phyloP scores from a whole-genome alignment of 306 rosid genomes.

The Prunus mira region DNA sequence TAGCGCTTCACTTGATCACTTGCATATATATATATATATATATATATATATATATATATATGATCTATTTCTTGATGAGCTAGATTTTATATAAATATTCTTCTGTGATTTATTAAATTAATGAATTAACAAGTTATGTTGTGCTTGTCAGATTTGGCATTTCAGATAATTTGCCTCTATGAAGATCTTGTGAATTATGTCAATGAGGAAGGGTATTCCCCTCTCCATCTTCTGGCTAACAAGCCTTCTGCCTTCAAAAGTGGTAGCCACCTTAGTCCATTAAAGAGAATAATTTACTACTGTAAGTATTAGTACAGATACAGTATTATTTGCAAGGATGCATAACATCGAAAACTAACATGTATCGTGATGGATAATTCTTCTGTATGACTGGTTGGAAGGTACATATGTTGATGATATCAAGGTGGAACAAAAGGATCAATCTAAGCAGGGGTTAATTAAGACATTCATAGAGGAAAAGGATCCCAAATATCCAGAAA shows the following conservation, averaged over 20 bases:
- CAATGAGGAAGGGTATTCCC: constrained; percentile 37
- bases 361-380: too few relatives aligned
- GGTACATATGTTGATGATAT: constrained; percentile 24
- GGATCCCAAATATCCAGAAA: neutral
- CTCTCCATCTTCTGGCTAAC: constrained; percentile 57
- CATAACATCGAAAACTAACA: too few relatives aligned
- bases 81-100: too few relatives aligned
- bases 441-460: neutral
- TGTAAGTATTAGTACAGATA: constrained; percentile 17
- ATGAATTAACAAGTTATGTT: neutral
- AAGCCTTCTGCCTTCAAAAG: constrained; percentile 58
- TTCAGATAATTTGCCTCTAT: constrained; percentile 46
- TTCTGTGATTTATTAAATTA: too few relatives aligned
- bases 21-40: too few relatives aligned
- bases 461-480: neutral
- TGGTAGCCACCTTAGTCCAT: constrained; percentile 40
- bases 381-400: neutral
- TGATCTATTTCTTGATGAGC: too few relatives aligned
- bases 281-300: constrained; percentile 26
- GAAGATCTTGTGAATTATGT: constrained; percentile 11
- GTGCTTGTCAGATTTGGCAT: constrained; percentile 52
- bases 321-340: too few relatives aligned
- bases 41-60: too few relatives aligned
- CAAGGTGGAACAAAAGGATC: neutral
- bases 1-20: too few relatives aligned